A percentile compares a stretch with the other conserved stretches of the same genome.
phyloP scores from a whole-genome alignment of 2,329 filamentous ascomycete genomes.

The Exophiala viscosa region DNA sequence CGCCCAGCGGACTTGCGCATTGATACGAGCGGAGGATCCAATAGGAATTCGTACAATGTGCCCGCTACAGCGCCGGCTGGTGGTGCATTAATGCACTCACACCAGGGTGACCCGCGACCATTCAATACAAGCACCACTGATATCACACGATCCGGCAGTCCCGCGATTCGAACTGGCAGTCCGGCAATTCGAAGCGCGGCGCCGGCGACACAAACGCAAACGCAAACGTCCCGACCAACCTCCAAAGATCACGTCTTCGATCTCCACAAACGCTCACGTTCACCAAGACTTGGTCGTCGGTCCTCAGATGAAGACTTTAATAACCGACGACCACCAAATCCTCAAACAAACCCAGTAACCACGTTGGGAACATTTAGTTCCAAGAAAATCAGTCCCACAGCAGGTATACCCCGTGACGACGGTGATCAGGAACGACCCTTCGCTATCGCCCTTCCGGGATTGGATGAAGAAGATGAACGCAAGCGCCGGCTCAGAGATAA shows the following conservation, averaged over 20 bases:
- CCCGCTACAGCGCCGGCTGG: too few species aligned
- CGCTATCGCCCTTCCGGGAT: constrained; percentile 35
- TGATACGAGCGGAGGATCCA: background rate
- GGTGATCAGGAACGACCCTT: constrained; percentile 38
- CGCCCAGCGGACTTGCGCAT: constrained; percentile 23
- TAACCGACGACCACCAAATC: background rate
- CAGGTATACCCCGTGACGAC: constrained; percentile 32
- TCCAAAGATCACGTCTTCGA: constrained; percentile 31
- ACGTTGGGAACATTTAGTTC: constrained; percentile 34
- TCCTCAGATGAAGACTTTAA: constrained; percentile 28
- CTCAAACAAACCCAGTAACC: constrained; percentile 10
- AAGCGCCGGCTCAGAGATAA: constrained; percentile 1
- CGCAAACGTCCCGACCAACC: background rate
- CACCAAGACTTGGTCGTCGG: constrained; percentile 32
- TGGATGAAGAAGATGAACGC: constrained; percentile 13
- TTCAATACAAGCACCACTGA: too few species aligned
- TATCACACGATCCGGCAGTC: background rate
- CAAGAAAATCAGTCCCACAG: constrained; percentile 29
- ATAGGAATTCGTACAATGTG: too few species aligned
- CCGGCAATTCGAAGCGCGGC: background rate
- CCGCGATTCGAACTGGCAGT: background rate
- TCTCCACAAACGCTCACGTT: constrained; percentile 37
- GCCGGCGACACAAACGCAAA: background rate
- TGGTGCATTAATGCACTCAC: too few species aligned
- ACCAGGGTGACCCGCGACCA: too few species aligned